phyloP scores from a whole-genome alignment of 352 stramenopile genomes.

The Globisporangium ultimum region DNA sequence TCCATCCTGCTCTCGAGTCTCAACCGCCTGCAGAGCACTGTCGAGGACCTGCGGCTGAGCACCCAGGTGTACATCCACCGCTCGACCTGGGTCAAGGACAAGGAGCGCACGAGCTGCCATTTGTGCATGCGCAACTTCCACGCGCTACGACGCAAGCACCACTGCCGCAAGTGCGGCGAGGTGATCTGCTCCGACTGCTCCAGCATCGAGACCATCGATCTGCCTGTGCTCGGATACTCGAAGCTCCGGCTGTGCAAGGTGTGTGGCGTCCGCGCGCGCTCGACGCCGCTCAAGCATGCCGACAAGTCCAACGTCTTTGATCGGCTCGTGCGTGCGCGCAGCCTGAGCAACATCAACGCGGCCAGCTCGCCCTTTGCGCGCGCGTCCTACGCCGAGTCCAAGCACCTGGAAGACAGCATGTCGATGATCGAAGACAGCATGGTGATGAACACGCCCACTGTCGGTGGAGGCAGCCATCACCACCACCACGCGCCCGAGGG shows the following conservation, averaged over 20 bases:
- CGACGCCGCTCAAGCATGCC: conserved; percentile 55
- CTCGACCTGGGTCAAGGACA: conserved; percentile 76
- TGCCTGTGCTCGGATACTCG: conserved; percentile 71
- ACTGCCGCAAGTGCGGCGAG: conserved; percentile 80
- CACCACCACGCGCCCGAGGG: not conserved
- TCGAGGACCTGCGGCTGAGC: conserved; percentile 74
- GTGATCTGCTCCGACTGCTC: conserved; percentile 82
- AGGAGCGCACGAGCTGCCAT: conserved; percentile 61
- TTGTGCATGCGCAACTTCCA: conserved; percentile 82
- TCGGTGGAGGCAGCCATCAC: not conserved
- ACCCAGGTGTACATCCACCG: conserved; percentile 72
- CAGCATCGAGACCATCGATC: conserved; percentile 59
- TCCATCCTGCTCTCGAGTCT: conserved; percentile 50
- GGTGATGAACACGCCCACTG: not conserved
- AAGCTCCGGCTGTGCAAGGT: conserved; percentile 83
- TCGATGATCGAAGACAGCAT: conserved; percentile 18
- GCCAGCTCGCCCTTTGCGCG: conserved; percentile 32
- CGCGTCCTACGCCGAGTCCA: conserved; percentile 49
- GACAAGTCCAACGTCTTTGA: conserved; percentile 68
- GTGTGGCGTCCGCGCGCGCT: conserved; percentile 71
- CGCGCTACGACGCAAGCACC: conserved; percentile 69
- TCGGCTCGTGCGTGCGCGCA: conserved; percentile 49
- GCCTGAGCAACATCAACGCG: conserved; percentile 45
- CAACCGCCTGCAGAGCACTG: conserved; percentile 52
- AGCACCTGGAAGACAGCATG: conserved; percentile 24